Percentiles rank a stretch among this genome's conserved stretches.
These are phyloP conservation scores for Cucurbita moschata DNA, from an alignment of 306 rosid genomes.

Conservation along the genomic window DNA sequence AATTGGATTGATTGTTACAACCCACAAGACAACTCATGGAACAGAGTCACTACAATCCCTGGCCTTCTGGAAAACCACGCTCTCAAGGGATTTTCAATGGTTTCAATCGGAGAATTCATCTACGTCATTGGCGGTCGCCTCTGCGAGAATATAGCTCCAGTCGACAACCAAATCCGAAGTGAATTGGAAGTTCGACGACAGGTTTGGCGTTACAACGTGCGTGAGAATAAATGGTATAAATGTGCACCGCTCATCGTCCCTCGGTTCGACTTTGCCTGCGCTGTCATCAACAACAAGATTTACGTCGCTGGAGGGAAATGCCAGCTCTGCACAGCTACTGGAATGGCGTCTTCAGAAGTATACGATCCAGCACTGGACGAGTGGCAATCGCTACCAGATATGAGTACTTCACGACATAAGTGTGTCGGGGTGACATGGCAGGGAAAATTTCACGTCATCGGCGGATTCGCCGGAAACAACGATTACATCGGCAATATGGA, in stretches of 20 bases:
- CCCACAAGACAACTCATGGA: constrained; percentile 16
- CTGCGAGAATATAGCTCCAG: neutral
- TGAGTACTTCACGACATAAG: constrained; percentile 11
- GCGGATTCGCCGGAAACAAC: constrained; percentile 15
- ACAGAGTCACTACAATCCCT: constrained; percentile 7
- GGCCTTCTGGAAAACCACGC: constrained; percentile 12
- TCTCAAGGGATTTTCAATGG: constrained; percentile 25
- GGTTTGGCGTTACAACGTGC: constrained; percentile 12
- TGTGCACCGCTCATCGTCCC: constrained; percentile 13
- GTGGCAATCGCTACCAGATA: constrained; percentile 16
- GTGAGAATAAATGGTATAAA: neutral
- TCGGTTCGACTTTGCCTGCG: constrained; percentile 20
- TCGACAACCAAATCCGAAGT: neutral
- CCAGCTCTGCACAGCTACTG: neutral
- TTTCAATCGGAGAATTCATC: constrained; percentile 8
- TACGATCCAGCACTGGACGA: constrained; percentile 12
- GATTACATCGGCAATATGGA: constrained; percentile 3
- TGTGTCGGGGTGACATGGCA: constrained; percentile 19
- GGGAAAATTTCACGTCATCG: constrained; percentile 15
- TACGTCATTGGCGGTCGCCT: constrained; percentile 16
- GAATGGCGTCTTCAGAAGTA: constrained; percentile 16
- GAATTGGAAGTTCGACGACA: constrained; percentile 3
- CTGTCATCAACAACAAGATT: constrained; percentile 11
- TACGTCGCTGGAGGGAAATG: constrained; percentile 21
- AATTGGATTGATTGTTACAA: constrained; percentile 18